Conservation (phyloP, 2,329 filamentous ascomycete genomes). For the Ascosphaera apis region DNA sequence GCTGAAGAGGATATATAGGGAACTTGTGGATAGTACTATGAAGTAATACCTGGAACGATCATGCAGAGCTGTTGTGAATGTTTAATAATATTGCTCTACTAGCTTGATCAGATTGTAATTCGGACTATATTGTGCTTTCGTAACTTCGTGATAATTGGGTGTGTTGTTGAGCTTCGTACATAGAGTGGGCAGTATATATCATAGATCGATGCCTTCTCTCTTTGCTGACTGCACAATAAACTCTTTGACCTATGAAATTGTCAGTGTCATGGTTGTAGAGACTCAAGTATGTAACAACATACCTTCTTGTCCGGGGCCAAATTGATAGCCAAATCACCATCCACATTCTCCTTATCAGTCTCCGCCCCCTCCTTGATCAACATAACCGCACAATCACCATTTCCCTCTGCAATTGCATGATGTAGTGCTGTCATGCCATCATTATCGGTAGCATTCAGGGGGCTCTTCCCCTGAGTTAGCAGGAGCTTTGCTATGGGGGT, state of each 20-base stretch:
- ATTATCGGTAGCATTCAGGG: slow-evolving; percentile 59
- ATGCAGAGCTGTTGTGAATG: neutral
- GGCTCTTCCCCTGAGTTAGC: slow-evolving; percentile 49
- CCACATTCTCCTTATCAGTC: slow-evolving; percentile 47
- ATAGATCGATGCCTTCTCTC: slow-evolving; percentile 57
- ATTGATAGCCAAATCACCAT: slow-evolving; percentile 52
- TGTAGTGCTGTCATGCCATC: slow-evolving; percentile 77
- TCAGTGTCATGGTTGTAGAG: neutral
- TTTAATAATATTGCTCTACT: neutral
- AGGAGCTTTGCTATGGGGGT: slow-evolving; percentile 68
- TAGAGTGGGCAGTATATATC: slow-evolving; percentile 4
- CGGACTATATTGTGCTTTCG: neutral
- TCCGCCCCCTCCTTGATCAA: slow-evolving; percentile 72
- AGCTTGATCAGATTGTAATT: neutral
- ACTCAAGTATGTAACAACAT: slow-evolving; percentile 9
- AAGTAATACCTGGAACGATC: slow-evolving; percentile 23
- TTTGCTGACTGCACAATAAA: slow-evolving; percentile 51
- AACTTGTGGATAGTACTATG: slow-evolving; percentile 67
- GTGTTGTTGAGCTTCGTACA: neutral
- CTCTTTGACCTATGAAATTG: neutral
- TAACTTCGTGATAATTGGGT: neutral
- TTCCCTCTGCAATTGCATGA: slow-evolving; percentile 38
- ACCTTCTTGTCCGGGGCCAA: slow-evolving; percentile 72
- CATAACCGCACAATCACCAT: slow-evolving; percentile 59
- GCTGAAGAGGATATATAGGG: slow-evolving; percentile 88